These are phyloP conservation scores for Penicillium crystallinum DNA, from an alignment of 495 filamentous ascomycete species.

Conservation along the genomic window DNA sequence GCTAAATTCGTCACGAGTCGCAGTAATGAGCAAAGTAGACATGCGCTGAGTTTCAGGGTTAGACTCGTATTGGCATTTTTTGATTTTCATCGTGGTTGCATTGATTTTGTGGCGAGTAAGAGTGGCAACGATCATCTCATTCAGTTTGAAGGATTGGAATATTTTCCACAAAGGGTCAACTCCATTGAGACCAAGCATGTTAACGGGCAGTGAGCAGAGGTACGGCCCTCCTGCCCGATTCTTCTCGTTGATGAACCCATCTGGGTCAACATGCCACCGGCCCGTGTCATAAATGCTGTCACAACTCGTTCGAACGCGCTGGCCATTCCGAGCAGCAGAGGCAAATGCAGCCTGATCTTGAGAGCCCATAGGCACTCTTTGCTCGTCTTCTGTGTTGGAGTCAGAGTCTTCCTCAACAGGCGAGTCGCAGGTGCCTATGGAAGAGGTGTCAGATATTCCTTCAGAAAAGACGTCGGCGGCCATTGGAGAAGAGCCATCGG, in stretches of 20 bases:
- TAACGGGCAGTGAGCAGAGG: not conserved
- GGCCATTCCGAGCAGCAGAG: not conserved
- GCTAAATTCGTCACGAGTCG: not conserved
- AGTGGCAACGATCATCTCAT: not conserved
- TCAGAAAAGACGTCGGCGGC: not conserved
- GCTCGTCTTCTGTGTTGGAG: not conserved
- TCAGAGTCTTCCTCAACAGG: not conserved
- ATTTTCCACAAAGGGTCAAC: not conserved
- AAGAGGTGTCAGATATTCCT: not conserved
- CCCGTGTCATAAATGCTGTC: not conserved
- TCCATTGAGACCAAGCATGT: not conserved
- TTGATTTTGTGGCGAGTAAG: not conserved
- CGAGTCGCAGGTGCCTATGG: not conserved
- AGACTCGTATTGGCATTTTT: not conserved
- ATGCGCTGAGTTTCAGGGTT: not conserved
- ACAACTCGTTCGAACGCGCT: not conserved
- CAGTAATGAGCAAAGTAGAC: not conserved
- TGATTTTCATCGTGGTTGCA: not conserved
- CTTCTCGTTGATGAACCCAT: not conserved
- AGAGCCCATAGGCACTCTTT: not conserved
- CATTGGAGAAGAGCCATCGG: not conserved
- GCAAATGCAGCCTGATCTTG: not conserved
- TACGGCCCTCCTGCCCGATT: not conserved
- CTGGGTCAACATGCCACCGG: not conserved
- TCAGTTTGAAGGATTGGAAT: not conserved